Conservation (phyloP, 1,284 basidiomycete species). For the Ustilago nuda region DNA sequence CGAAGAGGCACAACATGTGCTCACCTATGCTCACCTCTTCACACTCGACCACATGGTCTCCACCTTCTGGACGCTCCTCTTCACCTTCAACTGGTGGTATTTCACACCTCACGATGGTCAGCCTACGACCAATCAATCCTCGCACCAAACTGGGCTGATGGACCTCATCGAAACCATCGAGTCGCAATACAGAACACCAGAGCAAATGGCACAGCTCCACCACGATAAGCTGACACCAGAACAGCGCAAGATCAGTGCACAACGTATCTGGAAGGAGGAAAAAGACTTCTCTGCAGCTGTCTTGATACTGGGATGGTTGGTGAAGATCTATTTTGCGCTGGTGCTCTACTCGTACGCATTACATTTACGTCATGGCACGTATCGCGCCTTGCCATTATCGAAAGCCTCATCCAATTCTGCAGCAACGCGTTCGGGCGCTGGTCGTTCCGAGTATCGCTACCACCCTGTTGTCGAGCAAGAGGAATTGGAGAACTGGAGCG, state of each 20-base stretch:
- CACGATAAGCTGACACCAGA: constrained; percentile 70
- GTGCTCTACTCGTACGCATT: constrained; percentile 92
- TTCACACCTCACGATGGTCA: constrained; percentile 86
- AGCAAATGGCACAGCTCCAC: constrained; percentile 60
- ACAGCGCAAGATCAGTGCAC: constrained; percentile 47
- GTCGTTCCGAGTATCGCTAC: constrained; percentile 46
- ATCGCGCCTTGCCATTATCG: constrained; percentile 80
- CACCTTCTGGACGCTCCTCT: constrained; percentile 91
- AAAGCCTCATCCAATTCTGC: constrained; percentile 73
- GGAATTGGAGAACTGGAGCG: constrained; percentile 56
- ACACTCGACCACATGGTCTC: constrained; percentile 90
- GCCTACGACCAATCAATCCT: constrained; percentile 53
- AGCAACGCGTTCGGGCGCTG: constrained; percentile 43
- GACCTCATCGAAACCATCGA: constrained; percentile 67
- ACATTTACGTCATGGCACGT: constrained; percentile 91
- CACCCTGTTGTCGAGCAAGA: constrained; percentile 55
- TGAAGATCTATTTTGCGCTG: constrained; percentile 94
- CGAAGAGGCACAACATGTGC: constrained; percentile 73
- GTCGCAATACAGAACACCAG: constrained; percentile 58
- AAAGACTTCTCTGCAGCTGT: constrained; percentile 83
- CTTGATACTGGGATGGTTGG: constrained; percentile 83
- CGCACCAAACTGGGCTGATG: constrained; percentile 66
- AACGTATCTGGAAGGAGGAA: constrained; percentile 84
- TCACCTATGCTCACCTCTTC: constrained; percentile 93
- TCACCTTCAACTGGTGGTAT: constrained; percentile 89